Percentiles rank a stretch among this genome's conserved stretches.
phyloP scores from a whole-genome alignment of 805 yeast species.

The Pichia nanzhaoensis region DNA sequence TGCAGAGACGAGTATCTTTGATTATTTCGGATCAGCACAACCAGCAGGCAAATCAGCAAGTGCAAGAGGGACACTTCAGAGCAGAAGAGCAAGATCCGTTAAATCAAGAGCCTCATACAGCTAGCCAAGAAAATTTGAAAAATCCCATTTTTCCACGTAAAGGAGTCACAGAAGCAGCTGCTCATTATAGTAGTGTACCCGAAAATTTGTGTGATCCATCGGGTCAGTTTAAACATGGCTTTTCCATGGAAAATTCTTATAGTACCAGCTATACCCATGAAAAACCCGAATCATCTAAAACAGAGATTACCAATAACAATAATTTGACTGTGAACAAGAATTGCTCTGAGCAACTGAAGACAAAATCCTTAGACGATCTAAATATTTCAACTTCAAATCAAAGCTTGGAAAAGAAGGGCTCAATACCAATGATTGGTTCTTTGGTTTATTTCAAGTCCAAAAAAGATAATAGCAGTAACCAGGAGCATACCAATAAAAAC shows the following conservation, averaged over 20 bases:
- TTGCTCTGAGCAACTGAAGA: not conserved
- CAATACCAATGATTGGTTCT: slow-evolving; percentile 27
- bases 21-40: not conserved
- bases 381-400: not conserved
- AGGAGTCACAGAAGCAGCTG: too few relatives aligned
- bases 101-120: not conserved
- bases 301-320: not conserved
- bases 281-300: too few relatives aligned
- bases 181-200: too few relatives aligned
- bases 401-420: slow-evolving; percentile 12
- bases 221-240: too few relatives aligned
- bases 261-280: too few relatives aligned
- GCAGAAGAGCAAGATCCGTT: too few relatives aligned
- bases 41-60: not conserved
- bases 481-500: too few relatives aligned
- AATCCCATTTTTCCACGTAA: not conserved
- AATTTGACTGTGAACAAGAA: not conserved
- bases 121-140: not conserved
- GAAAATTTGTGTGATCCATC: too few relatives aligned
- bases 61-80: too few relatives aligned
- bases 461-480: slow-evolving; percentile 8
- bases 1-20: slow-evolving; percentile 4
- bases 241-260: too few relatives aligned
- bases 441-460: slow-evolving; percentile 21
- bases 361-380: slow-evolving; percentile 6